Evolutionary conservation across 768 basidiomycete genomes (phyloP).

Genomic region (Glaciozyma antarctica): DNA sequence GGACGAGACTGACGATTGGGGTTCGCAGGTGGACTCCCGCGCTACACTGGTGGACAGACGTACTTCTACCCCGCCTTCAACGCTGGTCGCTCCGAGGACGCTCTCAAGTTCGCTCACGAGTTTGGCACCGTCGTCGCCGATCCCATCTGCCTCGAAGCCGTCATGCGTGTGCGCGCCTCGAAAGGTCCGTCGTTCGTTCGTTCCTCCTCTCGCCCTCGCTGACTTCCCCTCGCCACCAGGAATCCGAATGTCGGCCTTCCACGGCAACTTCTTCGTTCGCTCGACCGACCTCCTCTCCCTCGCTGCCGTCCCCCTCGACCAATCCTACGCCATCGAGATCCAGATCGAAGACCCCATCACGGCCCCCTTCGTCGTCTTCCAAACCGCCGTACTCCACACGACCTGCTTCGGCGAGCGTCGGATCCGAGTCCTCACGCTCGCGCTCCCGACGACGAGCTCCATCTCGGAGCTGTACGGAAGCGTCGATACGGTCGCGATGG

Average conservation of each 20-base stretch:
- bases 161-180: conserved; percentile 96
- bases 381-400: conserved; percentile 88
- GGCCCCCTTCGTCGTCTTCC: conserved; percentile 81
- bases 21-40: conserved; percentile 68
- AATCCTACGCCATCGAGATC: conserved; percentile 90
- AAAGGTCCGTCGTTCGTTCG: conserved; percentile 50
- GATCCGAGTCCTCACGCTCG: conserved; percentile 79
- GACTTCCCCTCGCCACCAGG: conserved; percentile 44
- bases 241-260: conserved; percentile 91
- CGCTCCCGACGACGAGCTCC: conserved; percentile 76
- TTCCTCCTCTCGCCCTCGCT: neutral
- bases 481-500: conserved; percentile 77
- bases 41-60: conserved; percentile 95
- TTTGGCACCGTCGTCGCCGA: conserved; percentile 86
- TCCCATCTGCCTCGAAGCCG: conserved; percentile 91
- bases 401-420: conserved; percentile 86
- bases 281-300: conserved; percentile 93
- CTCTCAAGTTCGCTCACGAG: conserved; percentile 95
- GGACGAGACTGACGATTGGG: neutral
- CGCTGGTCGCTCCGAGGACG: conserved; percentile 85
- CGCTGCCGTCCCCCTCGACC: conserved; percentile 92
- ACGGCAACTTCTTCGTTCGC: conserved; percentile 96
- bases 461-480: conserved; percentile 83
- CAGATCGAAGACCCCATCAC: conserved; percentile 91
- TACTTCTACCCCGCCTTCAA: conserved; percentile 99